Evolutionary conservation across 495 filamentous ascomycete species (phyloP), one percentile per base, ranked within the genome.

Genomic region (Aspergillus indologenus): DNA sequence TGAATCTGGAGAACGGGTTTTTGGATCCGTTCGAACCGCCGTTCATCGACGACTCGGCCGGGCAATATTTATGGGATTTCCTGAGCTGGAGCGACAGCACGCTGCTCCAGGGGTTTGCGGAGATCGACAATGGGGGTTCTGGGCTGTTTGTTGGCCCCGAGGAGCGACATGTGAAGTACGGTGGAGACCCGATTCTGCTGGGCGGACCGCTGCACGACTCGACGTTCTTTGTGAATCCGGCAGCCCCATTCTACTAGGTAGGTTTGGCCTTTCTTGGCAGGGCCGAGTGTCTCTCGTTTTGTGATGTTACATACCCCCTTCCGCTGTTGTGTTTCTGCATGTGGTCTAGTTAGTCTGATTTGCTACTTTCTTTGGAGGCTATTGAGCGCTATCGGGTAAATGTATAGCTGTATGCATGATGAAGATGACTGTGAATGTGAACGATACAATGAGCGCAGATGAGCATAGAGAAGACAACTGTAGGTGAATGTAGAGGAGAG

Each of bases 11-110:
- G 18, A 61, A 56, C 54, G 68, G 67, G 1, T 66, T 71, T 24
- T 45, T 65, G 0, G 70, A 74, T 53, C 62, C 70, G 1, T 59
- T 74, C 3, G 56, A 68, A 12, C 52, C 65, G 11, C 68, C 66
- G 0, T 68, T 71, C 9, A 61, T 72, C 4, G 71, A 76, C 55
- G 72, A 78, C 21, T 65, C 66, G 5, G 69, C 59, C 3, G 65
- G 68, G 6, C 75, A 78, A 34, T 70, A 75, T 59, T 64, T 76
- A 15, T 78, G 74, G 74, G 74, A 78, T 44, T 78, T 75, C 57
- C 61, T 78, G 18, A 78, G 72, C 57, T 75, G 74, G 74, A 73
- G 72, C 52, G 73, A 75, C 40, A 71, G 67, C 34, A 76, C 63
- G 22, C 18, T 75, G n/a, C 71, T 71, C 66, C 72, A 73, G 2